Conservation (phyloP, 192 early-diverging fungal species). For the Coemansia sp. region DNA sequence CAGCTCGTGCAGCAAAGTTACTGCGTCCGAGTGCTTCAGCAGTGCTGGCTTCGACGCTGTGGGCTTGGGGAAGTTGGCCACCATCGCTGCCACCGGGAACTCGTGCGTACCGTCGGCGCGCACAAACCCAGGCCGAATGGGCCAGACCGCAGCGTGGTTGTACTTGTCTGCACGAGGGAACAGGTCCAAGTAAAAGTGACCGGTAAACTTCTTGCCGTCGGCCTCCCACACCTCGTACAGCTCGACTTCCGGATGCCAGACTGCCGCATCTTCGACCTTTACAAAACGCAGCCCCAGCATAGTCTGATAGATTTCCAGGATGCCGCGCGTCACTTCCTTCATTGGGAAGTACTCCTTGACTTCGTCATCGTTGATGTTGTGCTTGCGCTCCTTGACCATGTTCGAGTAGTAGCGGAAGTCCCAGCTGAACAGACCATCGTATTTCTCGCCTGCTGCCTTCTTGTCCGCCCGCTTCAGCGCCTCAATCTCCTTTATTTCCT, state of each 20-base stretch:
- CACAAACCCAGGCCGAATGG: slow-evolving; percentile 67
- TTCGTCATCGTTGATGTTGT: slow-evolving; percentile 72
- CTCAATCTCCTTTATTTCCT: slow-evolving; percentile 62
- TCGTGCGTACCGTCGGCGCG: slow-evolving; percentile 57
- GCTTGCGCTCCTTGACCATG: slow-evolving; percentile 69
- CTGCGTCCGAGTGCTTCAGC: slow-evolving; percentile 77
- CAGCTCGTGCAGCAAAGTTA: slow-evolving; percentile 85
- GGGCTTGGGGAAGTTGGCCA: slow-evolving; percentile 68
- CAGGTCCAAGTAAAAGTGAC: slow-evolving; percentile 76
- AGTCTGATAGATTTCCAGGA: slow-evolving; percentile 74
- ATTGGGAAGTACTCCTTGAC: slow-evolving; percentile 82
- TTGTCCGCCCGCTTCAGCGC: slow-evolving; percentile 63
- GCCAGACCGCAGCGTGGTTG: slow-evolving; percentile 79
- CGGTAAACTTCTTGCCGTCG: slow-evolving; percentile 58
- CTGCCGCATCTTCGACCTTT: slow-evolving; percentile 58
- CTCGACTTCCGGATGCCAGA: slow-evolving; percentile 82
- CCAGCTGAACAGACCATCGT: slow-evolving; percentile 70
- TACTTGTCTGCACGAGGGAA: slow-evolving; percentile 74
- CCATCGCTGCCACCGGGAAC: slow-evolving; percentile 72
- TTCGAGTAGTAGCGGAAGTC: slow-evolving; percentile 75
- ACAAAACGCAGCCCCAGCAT: slow-evolving; percentile 70
- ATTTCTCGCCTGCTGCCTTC: slow-evolving; percentile 51
- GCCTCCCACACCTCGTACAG: slow-evolving; percentile 77
- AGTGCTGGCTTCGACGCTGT: slow-evolving; percentile 68
- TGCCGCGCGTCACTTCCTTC: slow-evolving; percentile 61